phyloP scores from a whole-genome alignment of 1,284 basidiomycete species.

The Laetiporus sulphureus region DNA sequence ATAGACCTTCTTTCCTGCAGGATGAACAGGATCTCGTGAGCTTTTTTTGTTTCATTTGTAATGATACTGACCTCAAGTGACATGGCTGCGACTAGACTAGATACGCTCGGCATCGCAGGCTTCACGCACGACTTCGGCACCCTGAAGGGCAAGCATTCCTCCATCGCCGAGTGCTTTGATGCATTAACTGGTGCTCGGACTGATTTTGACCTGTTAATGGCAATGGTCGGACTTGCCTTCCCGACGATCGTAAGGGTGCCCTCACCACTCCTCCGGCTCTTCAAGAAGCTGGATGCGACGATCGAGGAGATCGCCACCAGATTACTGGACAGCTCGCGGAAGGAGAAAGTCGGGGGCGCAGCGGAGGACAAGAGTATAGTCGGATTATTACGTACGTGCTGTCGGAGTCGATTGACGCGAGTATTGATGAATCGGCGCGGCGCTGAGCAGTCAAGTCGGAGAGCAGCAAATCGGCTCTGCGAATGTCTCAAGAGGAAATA shows the following conservation, averaged over 20 bases:
- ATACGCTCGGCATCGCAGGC: constrained; percentile 51
- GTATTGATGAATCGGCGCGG: constrained; percentile 14
- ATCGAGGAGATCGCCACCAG: constrained; percentile 40
- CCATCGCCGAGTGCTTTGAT: constrained; percentile 42
- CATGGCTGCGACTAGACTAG: constrained; percentile 46
- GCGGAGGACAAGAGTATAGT: constrained; percentile 43
- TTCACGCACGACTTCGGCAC: constrained; percentile 53
- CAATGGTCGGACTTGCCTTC: constrained; percentile 35
- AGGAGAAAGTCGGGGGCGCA: constrained; percentile 31
- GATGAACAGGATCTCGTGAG: constrained; percentile 46
- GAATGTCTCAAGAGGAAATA: constrained; percentile 62
- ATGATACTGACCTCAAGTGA: constrained; percentile 19
- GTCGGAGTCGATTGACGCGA: background rate
- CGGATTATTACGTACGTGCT: constrained; percentile 40
- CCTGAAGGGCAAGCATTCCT: constrained; percentile 38
- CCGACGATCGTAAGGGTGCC: constrained; percentile 41
- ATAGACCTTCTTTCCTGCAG: constrained; percentile 20
- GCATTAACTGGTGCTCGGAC: too few species aligned
- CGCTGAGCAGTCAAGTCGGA: constrained; percentile 49
- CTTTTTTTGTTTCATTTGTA: constrained; percentile 34
- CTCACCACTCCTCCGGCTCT: constrained; percentile 28
- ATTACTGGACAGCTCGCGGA: constrained; percentile 35
- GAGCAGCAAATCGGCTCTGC: constrained; percentile 29
- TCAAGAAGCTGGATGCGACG: constrained; percentile 31
- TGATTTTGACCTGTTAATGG: too few species aligned